Evolutionary conservation across 176 grass and related monocot genomes (phyloP).

Genomic region (Dendrocalamus sinicus): DNA sequence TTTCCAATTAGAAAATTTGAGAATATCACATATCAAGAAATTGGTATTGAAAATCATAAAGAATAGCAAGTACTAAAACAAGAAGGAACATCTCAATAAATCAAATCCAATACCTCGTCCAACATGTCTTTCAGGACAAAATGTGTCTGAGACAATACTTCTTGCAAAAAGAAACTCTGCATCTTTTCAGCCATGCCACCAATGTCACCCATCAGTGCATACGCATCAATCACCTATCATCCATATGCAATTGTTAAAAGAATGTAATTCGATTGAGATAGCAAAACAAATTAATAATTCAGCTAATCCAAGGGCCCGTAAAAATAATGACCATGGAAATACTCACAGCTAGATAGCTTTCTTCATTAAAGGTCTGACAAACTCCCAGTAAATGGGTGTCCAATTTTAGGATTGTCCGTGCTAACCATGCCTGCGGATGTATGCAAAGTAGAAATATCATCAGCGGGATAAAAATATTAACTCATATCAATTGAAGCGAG

Average conservation of each 20-base stretch:
- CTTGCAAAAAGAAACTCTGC: constrained; percentile 99
- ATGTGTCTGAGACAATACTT: constrained; percentile 95
- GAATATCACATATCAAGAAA: constrained; percentile 37
- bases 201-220: constrained; percentile 93
- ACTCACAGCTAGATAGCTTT: constrained; percentile 94
- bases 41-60: constrained; percentile 20
- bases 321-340: constrained; percentile 41
- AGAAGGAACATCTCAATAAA: constrained; percentile 38
- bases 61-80: neutral
- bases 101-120: constrained; percentile 73
- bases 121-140: constrained; percentile 85
- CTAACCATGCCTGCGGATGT: constrained; percentile 80
- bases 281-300: constrained; percentile 18
- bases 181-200: constrained; percentile 98
- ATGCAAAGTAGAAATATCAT: constrained; percentile 43
- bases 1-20: constrained; percentile 45
- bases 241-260: constrained; percentile 25
- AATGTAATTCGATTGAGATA: constrained; percentile 34
- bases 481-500: constrained; percentile 31
- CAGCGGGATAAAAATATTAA: constrained; percentile 23
- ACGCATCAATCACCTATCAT: constrained; percentile 89
- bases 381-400: constrained; percentile 84
- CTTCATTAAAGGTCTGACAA: constrained; percentile 86
- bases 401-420: constrained; percentile 82
- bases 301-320: neutral